Conservation (phyloP, 2,329 filamentous ascomycete species). For the Claviceps fusiformis region DNA sequence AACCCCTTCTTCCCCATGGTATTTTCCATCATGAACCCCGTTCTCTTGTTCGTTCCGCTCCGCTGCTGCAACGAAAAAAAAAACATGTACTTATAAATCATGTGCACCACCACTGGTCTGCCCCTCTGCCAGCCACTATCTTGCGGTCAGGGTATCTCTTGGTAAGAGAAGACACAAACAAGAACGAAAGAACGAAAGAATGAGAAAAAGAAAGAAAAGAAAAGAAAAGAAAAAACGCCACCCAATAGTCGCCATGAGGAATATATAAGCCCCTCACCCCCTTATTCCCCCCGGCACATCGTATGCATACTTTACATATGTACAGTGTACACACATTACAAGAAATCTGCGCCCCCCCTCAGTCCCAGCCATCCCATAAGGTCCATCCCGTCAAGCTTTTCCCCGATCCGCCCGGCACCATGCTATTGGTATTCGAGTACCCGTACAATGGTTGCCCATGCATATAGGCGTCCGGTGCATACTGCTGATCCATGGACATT, state of each 20-base stretch:
- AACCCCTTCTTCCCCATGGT: neutral
- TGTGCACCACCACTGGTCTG: neutral
- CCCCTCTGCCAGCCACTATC: neutral
- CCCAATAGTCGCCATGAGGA: neutral
- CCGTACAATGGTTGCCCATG: slow-evolving; percentile 16
- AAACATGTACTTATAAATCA: neutral
- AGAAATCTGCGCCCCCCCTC: neutral
- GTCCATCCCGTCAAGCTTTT: slow-evolving; percentile 22
- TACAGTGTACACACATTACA: neutral
- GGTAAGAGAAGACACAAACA: neutral
- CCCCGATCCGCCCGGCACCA: slow-evolving; percentile 13
- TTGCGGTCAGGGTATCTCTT: neutral
- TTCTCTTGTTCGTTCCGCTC: neutral
- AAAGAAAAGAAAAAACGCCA: neutral
- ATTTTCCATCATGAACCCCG: too few species aligned
- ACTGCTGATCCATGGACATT: slow-evolving; percentile 1
- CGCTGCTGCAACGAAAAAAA: neutral
- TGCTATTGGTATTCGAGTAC: slow-evolving; percentile 18
- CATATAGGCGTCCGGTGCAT: slow-evolving; percentile 1
- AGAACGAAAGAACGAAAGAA: neutral
- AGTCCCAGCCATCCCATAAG: slow-evolving; percentile 28
- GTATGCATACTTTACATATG: too few species aligned
- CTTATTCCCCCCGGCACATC: neutral
- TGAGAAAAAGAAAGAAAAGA: neutral
- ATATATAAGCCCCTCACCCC: neutral